Percentiles rank a stretch among this genome's conserved stretches.
These are phyloP conservation scores for Cicer cuneatum DNA, from an alignment of 306 rosid species.

Conservation along the genomic window DNA sequence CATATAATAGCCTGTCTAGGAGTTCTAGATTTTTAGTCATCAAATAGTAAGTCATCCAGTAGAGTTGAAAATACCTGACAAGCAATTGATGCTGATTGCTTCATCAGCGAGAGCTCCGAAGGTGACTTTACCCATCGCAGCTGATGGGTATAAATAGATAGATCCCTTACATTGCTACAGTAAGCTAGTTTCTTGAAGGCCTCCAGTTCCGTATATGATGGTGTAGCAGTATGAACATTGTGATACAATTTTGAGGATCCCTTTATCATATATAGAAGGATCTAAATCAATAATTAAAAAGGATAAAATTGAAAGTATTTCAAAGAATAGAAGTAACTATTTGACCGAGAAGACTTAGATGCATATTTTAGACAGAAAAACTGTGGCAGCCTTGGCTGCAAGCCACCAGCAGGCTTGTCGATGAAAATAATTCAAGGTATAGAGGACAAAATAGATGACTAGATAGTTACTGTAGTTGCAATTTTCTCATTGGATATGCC, in stretches of 20 bases:
- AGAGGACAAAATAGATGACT: constrained; percentile 20
- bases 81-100: too few species aligned
- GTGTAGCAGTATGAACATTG: too few species aligned
- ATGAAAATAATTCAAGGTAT: constrained; percentile 29
- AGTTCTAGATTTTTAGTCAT: too few species aligned
- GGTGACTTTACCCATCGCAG: too few species aligned
- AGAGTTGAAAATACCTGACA: too few species aligned
- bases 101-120: too few species aligned
- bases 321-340: constrained; percentile 12
- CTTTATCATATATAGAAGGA: constrained; percentile 73
- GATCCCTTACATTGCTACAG: constrained; percentile 58
- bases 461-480: constrained; percentile 42
- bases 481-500: constrained; percentile 72
- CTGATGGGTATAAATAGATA: too few species aligned
- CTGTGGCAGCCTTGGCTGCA: too few species aligned
- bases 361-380: too few species aligned
- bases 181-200: constrained; percentile 61
- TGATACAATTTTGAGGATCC: constrained; percentile 61
- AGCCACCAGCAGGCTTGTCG: too few species aligned
- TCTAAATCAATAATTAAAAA: constrained; percentile 68
- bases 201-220: constrained; percentile 67
- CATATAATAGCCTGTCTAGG: constrained; percentile 28
- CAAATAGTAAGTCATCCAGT: too few species aligned
- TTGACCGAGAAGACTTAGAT: constrained; percentile 9
- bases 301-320: too few species aligned